Evolutionary conservation across 2,329 filamentous ascomycete species (phyloP), one percentile per base, ranked within the genome.

Genomic region (Alternaria panax): DNA sequence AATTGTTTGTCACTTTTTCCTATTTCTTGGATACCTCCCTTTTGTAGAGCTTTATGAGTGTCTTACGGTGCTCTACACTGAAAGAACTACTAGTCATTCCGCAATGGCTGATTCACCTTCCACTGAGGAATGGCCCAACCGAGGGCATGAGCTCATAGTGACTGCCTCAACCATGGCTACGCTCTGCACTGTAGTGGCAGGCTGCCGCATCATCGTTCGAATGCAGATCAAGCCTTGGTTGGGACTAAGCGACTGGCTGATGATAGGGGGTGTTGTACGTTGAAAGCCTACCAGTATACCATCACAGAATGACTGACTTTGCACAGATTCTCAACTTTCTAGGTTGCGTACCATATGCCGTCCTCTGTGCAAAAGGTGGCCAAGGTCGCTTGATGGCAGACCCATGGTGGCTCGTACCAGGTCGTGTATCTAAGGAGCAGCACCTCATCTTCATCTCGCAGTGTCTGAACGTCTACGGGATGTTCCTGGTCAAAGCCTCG

Each of bases 401-500:
- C 48, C 54, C 63, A 12, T 63, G 52, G 46, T 65, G 54, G 54
- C 54, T 52, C n/a, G 22, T 51, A 12, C 16, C 46, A n/a, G 52
- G 43, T 1, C 42, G 18, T 7, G 51, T 24, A 40, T 45, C 46
- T 6, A 28, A 45, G 18, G 36, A 54, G 34, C 54, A 54, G 20
- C 57, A 55, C 24, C 47, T 57, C 8, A 51, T 55, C 7, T 66
- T 60, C 40, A 54, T 58, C 18, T 22, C 47, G n/a, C 51, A 57
- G 36, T 40, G 38, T 30, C 43, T 64, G 12, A 66, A 66, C 18
- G 51, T 66, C 6, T 63, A 66, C 28, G 60, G 32, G 5, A 65
- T 66, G 62, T 66, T 57, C 24, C n/a, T 60, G 16, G 60, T 64
- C 25, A 59, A 66, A 7, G 25, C 59, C 5, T 66, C 63, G 2